Conservation (phyloP, 2,329 filamentous ascomycete species). For the Epicoccum nigrum region DNA sequence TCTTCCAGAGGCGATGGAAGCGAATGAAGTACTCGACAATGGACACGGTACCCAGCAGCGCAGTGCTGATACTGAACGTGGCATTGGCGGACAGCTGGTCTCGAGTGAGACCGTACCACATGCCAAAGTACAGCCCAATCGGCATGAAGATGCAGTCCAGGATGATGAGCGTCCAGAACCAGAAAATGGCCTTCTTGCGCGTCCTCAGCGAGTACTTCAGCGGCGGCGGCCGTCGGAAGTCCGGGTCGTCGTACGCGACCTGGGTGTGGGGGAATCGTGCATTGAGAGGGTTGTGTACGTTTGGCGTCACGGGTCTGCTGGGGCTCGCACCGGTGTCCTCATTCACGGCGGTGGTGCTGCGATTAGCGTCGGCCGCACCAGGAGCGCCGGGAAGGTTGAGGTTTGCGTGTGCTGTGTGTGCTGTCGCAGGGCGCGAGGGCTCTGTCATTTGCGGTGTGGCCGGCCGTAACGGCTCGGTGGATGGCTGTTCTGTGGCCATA, state of each 20-base stretch:
- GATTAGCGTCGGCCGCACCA: constrained; percentile 22
- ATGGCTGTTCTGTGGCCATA: constrained; percentile 39
- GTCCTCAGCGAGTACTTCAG: constrained; percentile 62
- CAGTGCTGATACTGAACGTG: constrained; percentile 62
- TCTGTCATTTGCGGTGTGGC: constrained; percentile 19
- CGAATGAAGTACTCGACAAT: constrained; percentile 62
- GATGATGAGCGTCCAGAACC: constrained; percentile 66
- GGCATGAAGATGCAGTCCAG: constrained; percentile 65
- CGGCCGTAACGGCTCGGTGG: constrained; percentile 39
- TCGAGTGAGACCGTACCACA: constrained; percentile 62
- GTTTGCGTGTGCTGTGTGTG: constrained; percentile 17
- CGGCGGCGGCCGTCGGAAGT: constrained; percentile 55
- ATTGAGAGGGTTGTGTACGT: constrained; percentile 26
- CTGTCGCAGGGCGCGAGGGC: constrained; percentile 10
- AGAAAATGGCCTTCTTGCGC: constrained; percentile 61
- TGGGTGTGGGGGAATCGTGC: constrained; percentile 50
- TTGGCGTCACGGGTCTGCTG: constrained; percentile 39
- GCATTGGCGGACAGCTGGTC: constrained; percentile 56
- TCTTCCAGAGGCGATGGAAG: constrained; percentile 57
- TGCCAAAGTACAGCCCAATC: constrained; percentile 64
- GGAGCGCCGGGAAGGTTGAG: constrained; percentile 32
- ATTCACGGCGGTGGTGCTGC: constrained; percentile 21
- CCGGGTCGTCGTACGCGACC: constrained; percentile 48
- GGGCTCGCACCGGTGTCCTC: constrained; percentile 27
- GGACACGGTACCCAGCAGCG: constrained; percentile 58